Conservation (phyloP, 139 green algal species). For the Axilococcus clingmanii region DNA sequence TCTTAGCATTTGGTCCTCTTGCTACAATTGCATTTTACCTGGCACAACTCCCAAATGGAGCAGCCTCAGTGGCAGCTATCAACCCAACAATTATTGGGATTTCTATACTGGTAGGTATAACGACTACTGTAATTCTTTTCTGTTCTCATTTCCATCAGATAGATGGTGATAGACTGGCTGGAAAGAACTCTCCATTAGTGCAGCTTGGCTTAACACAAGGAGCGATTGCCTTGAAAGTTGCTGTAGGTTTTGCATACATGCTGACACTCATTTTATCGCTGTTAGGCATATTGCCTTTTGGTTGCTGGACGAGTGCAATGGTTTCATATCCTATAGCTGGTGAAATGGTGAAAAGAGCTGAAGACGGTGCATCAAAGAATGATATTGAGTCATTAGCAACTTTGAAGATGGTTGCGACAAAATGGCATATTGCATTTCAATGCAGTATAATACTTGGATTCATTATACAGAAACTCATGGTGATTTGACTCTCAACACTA, state of each 20-base stretch:
- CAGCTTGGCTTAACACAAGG: constrained; percentile 51
- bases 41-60: constrained; percentile 29
- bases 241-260: constrained; percentile 15
- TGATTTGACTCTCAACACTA: constrained; percentile 1
- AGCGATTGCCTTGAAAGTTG: constrained; percentile 17
- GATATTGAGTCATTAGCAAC: too few species aligned
- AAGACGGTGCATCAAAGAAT: constrained; percentile 10
- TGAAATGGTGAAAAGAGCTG: constrained; percentile 26
- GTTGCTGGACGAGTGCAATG: constrained; percentile 17
- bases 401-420: constrained; percentile 26
- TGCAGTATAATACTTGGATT: constrained; percentile 21
- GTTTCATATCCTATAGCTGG: constrained; percentile 21
- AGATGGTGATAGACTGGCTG: constrained; percentile 57
- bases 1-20: constrained; percentile 88
- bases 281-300: constrained; percentile 21
- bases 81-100: constrained; percentile 5
- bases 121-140: constrained; percentile 86
- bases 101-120: constrained; percentile 63
- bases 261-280: constrained; percentile 9
- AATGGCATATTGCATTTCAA: constrained; percentile 29
- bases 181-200: constrained; percentile 83
- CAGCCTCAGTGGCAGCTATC: background rate
- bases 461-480: constrained; percentile 20
- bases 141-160: constrained; percentile 93
- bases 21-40: constrained; percentile 91